These are phyloP conservation scores for Schizopora paradoxa DNA, from an alignment of 1,284 basidiomycete species.

Conservation along the genomic window DNA sequence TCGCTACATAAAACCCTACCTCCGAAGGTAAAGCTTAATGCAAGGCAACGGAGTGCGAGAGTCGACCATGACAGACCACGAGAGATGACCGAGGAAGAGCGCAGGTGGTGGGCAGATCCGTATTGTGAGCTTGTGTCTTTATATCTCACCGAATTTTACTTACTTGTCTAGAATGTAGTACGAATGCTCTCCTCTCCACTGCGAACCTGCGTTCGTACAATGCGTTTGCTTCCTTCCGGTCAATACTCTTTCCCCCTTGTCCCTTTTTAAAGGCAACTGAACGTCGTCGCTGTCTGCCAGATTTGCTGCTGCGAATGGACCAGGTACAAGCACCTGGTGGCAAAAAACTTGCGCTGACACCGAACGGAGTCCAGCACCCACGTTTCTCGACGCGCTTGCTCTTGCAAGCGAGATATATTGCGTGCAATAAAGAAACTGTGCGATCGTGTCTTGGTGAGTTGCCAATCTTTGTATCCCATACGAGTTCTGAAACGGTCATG, in stretches of 20 bases:
- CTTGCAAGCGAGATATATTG: constrained; percentile 44
- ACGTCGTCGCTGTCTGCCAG: constrained; percentile 22
- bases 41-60: constrained; percentile 19
- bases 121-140: constrained; percentile 48
- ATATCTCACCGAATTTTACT: not conserved
- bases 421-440: constrained; percentile 54
- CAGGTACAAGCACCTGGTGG: constrained; percentile 23
- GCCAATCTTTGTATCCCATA: constrained; percentile 3
- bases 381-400: constrained; percentile 44
- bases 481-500: not conserved
- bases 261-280: not conserved
- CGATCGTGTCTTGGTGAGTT: constrained; percentile 35
- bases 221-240: constrained; percentile 54
- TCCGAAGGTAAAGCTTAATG: constrained; percentile 35
- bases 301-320: constrained; percentile 43
- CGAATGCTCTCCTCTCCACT: constrained; percentile 65
- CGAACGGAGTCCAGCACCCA: constrained; percentile 65
- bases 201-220: constrained; percentile 48
- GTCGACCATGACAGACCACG: constrained; percentile 37
- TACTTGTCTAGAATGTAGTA: constrained; percentile 37
- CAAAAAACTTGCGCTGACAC: constrained; percentile 36
- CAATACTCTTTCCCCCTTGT: constrained; percentile 17
- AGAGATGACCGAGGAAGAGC: constrained; percentile 57
- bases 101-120: constrained; percentile 64
- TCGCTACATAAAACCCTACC: constrained; percentile 53